Evolutionary conservation across 495 filamentous ascomycete genomes (phyloP), one percentile per base, ranked within the genome.

Genomic region (Lineolata rhizophorae): DNA sequence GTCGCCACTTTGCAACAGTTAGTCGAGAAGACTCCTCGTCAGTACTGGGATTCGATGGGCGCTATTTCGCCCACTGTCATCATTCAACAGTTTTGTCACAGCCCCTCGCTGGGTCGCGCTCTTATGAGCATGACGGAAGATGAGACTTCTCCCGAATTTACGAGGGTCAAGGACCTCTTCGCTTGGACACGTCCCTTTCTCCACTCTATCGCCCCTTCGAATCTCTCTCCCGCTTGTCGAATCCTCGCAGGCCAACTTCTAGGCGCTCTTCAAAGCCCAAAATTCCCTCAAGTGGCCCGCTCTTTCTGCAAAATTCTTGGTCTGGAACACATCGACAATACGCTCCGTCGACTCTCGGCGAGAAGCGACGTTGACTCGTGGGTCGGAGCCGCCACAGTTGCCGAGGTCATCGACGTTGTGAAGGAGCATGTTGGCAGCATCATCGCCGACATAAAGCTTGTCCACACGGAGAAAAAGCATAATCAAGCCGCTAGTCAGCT

Each of bases 21-120:
- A 10, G 53, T 94, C 27, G 64, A 70, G 35, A 76, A 76, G 35
- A 73, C 78, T 0, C 64, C 77, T 0, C 63, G 61, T 27, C 73
- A 76, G 35, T 90, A 91, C 42, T 92, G 83, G 83, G 72, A 74
- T 39, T 6, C 28, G 28, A 76, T 81, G 57, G 75, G 76, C 19
- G 61, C 73, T 11, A 76, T 82, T 28, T 74, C 75, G 1, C 72
- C 79, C 4, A 66, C 70, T 19, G 60, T 67, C 18, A 59, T 91
- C 25, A 65, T 76, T 29, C 78, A 90, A 38, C 66, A 75, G 31
- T 66, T 87, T 29, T 74, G 85, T 46, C 64, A 64, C 31, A 80
- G 71, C 40, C 64, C 69, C 12, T 67, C 70, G 20, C 73, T 80
- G 38, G 60, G 65, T 26, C 48, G 56, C 12, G 60, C 75, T 13